Percentiles rank a stretch among this genome's conserved stretches.
These are phyloP conservation scores for Pelargonium hybrid DNA, from an alignment of 441 rosid genomes.

Conservation along the genomic window DNA sequence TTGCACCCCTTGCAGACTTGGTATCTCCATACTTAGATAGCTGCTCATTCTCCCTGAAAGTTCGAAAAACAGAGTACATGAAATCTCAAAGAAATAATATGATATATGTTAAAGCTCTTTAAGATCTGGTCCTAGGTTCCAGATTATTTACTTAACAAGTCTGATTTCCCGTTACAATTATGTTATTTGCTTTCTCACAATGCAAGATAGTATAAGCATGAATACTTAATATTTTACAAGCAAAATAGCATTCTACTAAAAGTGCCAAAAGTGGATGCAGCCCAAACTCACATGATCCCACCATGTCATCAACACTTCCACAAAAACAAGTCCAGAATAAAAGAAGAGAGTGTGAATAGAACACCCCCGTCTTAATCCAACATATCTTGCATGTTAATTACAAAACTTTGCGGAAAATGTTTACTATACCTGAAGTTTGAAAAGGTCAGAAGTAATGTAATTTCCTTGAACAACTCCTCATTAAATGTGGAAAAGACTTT, in stretches of 20 bases:
- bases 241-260: neutral
- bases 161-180: neutral
- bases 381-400: neutral
- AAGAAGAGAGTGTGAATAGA: neutral
- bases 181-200: neutral
- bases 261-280: neutral
- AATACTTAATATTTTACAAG: neutral
- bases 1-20: conserved; percentile 62
- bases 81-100: neutral
- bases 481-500: conserved; percentile 64
- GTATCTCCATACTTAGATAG: conserved; percentile 68
- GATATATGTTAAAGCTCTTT: neutral
- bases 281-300: neutral
- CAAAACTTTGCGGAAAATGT: neutral
- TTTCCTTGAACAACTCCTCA: conserved; percentile 73
- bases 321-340: neutral
- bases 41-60: conserved; percentile 62
- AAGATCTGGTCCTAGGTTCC: neutral
- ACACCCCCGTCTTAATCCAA: neutral
- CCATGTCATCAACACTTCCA: neutral
- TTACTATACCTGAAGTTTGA: conserved; percentile 57
- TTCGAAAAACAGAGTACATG: conserved; percentile 8
- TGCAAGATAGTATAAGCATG: neutral
- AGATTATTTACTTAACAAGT: neutral
- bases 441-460: conserved; percentile 56